These are phyloP conservation scores for Myriosclerotinia duriaeana DNA, from an alignment of 2,329 filamentous ascomycete species.

Conservation along the genomic window DNA sequence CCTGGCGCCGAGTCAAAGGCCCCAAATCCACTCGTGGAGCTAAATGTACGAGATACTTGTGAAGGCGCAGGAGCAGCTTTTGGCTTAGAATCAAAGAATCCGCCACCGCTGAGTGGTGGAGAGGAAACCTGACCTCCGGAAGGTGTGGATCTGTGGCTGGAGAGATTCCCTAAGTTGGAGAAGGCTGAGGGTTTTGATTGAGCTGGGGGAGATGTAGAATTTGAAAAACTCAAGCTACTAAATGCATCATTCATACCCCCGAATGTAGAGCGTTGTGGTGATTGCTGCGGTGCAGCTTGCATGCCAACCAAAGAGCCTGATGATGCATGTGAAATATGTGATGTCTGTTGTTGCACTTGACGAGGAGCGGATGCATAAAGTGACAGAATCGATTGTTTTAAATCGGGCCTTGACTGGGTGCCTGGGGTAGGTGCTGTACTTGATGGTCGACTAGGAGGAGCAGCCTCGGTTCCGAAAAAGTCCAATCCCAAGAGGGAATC, in stretches of 20 bases:
- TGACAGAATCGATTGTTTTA: conserved; percentile 96
- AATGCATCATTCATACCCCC: conserved; percentile 75
- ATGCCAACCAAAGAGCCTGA: conserved; percentile 67
- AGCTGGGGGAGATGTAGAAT: conserved; percentile 45
- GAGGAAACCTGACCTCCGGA: conserved; percentile 46
- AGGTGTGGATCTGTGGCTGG: conserved; percentile 44
- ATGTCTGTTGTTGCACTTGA: conserved; percentile 55
- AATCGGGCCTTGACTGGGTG: conserved; percentile 76
- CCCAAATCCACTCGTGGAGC: conserved; percentile 61
- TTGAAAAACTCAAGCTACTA: conserved; percentile 62
- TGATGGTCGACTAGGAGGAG: conserved; percentile 74
- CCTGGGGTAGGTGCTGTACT: conserved; percentile 70
- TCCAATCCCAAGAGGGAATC: conserved; percentile 91
- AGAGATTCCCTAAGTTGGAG: conserved; percentile 47
- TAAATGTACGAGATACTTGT: conserved; percentile 52
- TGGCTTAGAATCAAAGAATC: conserved; percentile 80
- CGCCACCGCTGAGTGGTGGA: conserved; percentile 59
- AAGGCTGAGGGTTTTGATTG: conserved; percentile 49
- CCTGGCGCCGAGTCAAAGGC: conserved; percentile 52
- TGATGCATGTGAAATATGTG: conserved; percentile 50
- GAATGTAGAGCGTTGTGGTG: conserved; percentile 49
- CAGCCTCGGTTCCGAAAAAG: conserved; percentile 74
- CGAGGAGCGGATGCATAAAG: conserved; percentile 84
- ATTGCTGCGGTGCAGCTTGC: conserved; percentile 46
- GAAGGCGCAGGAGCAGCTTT: conserved; percentile 49